phyloP scores from a whole-genome alignment of 306 rosid genomes.

The Alnus glutinosa region DNA sequence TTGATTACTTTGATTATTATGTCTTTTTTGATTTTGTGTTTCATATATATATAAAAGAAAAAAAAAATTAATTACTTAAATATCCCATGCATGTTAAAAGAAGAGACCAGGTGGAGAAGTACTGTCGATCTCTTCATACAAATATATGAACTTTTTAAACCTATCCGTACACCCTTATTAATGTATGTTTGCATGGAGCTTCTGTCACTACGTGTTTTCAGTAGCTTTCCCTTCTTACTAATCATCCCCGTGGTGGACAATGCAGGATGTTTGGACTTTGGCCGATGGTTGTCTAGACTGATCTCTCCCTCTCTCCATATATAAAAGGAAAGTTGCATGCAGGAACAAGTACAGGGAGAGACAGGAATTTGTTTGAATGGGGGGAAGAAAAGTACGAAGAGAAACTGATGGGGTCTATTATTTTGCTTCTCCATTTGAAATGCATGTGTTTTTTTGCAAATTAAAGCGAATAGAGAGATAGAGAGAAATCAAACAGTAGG shows the following conservation, averaged over 20 bases:
- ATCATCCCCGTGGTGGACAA: background rate
- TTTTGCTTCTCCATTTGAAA: too few species aligned
- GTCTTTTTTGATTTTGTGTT: slow-evolving; percentile 44
- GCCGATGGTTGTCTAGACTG: too few species aligned
- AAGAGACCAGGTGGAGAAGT: slow-evolving; percentile 37
- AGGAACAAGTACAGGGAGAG: too few species aligned
- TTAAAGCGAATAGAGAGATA: too few species aligned
- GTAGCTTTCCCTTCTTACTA: background rate
- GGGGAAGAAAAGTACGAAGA: too few species aligned
- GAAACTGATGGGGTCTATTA: too few species aligned
- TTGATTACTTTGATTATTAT: slow-evolving; percentile 51
- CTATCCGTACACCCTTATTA: slow-evolving; percentile 23
- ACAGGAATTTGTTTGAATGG: too few species aligned
- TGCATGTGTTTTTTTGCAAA: too few species aligned
- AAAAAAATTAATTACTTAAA: slow-evolving; percentile 15
- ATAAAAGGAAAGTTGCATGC: too few species aligned
- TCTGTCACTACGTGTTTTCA: slow-evolving; percentile 17
- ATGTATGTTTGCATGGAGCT: slow-evolving; percentile 13
- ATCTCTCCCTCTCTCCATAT: too few species aligned
- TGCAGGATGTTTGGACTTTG: background rate
- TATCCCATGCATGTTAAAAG: slow-evolving; percentile 43
- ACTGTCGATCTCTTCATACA: background rate
- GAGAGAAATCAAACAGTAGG: too few species aligned
- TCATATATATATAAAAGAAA: slow-evolving; percentile 15
- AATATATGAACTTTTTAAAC: slow-evolving; percentile 23